A percentile compares a stretch with the other conserved stretches of the same genome.
phyloP scores from a whole-genome alignment of 179 eudicot species.

The Heliamphora pulchella region DNA sequence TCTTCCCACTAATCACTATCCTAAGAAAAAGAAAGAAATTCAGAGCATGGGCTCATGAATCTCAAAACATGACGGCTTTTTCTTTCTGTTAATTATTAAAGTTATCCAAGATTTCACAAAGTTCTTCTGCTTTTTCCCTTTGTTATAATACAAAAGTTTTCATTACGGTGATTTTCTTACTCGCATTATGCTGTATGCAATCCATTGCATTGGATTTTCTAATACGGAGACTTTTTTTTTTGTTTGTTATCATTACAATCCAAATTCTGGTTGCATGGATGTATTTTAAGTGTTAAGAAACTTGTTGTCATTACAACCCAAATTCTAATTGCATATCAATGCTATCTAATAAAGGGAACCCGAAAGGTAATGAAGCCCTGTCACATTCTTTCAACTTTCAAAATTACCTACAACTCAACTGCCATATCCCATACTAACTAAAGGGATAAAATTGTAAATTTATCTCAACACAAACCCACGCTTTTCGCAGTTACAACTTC shows the following conservation, averaged over 20 bases:
- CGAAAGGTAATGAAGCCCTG: too few relatives aligned
- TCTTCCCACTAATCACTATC: neutral
- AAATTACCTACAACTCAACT: too few relatives aligned
- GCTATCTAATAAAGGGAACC: too few relatives aligned
- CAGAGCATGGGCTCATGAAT: neutral
- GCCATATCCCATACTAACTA: too few relatives aligned
- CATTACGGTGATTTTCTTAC: neutral
- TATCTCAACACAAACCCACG: too few relatives aligned
- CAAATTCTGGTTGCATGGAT: neutral
- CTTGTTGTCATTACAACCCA: too few relatives aligned
- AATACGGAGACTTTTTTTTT: neutral
- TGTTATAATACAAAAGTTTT: neutral
- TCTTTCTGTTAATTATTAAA: neutral
- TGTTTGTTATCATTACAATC: neutral
- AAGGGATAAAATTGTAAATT: too few relatives aligned
- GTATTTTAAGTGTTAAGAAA: neutral
- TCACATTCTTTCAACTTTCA: too few relatives aligned
- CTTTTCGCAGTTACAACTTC: too few relatives aligned
- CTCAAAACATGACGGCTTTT: too few relatives aligned
- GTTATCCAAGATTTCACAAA: neutral
- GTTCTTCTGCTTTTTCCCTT: neutral
- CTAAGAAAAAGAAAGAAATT: neutral
- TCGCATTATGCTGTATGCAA: neutral
- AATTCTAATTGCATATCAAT: too few relatives aligned
- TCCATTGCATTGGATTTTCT: neutral